Conservation (phyloP, 1,284 basidiomycete species). For the Fomitopsis betulina region DNA sequence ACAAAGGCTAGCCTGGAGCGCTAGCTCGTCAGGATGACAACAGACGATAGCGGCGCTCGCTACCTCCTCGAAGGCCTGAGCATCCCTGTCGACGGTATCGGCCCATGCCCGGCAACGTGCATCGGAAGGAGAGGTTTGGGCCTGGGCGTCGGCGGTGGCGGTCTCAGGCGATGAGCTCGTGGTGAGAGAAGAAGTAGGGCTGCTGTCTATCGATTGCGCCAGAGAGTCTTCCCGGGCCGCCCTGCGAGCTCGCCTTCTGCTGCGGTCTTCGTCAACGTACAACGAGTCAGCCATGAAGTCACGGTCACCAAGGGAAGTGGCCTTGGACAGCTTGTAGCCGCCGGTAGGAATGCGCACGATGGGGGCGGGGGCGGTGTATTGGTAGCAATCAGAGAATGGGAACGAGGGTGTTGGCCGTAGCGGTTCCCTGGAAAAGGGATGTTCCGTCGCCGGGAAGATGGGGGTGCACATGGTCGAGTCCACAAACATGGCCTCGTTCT, state of each 20-base stretch:
- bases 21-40: no score
- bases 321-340: background rate
- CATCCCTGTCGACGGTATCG: no score
- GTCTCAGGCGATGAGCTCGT: no score
- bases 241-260: background rate
- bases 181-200: no score
- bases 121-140: no score
- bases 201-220: no score
- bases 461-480: background rate
- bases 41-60: no score
- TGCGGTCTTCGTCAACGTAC: background rate
- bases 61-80: no score
- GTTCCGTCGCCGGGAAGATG: background rate
- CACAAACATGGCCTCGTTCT: background rate
- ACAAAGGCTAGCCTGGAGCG: no score
- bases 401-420: background rate
- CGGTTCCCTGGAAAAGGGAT: background rate
- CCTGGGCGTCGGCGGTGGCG: no score
- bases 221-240: background rate
- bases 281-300: background rate
- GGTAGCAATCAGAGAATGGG: conserved; percentile 1
- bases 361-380: background rate
- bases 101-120: no score
- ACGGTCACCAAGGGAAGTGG: background rate
- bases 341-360: background rate